Evolutionary conservation across 805 yeast genomes (phyloP), one percentile per base, ranked within the genome.

Genomic region (Yarrowia keelungensis): DNA sequence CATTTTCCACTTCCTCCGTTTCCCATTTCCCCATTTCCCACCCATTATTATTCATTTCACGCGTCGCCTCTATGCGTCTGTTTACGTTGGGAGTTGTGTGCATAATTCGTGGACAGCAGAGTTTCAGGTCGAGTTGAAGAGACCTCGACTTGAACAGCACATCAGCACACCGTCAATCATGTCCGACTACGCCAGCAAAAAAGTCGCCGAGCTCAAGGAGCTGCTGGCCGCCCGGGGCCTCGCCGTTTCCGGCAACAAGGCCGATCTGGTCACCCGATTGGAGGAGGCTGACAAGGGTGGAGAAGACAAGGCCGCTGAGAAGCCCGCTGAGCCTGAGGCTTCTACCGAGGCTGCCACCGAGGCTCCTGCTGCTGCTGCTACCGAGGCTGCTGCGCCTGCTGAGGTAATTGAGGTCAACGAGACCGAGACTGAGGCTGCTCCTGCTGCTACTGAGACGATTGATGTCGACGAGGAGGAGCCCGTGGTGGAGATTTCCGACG

Each of bases 161-260:
- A 26, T 26, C 32, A 26, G n/a, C 42, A 8, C 42, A 56, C 22
- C 50, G 32, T 26, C 32, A 19, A 38, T n/a, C 69, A 74, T 74
- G 75, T 43, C 71, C 32, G 73, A 69, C 39, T 73, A 73, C 58
- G 22, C 73, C 16, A 45, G 68, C 26, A 47, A 66, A 65, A 80
- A 79, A 67, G 97, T 92, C 65, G 87, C 89, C 19, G 97, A 92
- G 81, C 84, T 94, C 78, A 93, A 91, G 77, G 97, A 90, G 71
- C 75, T 85, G 69, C 83, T 94, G 73, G 88, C 89, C 73, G 78
- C 83, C 26, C 87, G 87, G 71, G 89, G 89, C 0, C 83, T 94
- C 64, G 77, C 95, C 2, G 81, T 80, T 3, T 85, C 86, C 47
- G 98, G 98, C 26, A 87, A 91, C 73, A 94, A 94, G 78, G 87